These are phyloP conservation scores for Macaranga tanarius DNA, from an alignment of 441 rosid genomes.

Conservation along the genomic window DNA sequence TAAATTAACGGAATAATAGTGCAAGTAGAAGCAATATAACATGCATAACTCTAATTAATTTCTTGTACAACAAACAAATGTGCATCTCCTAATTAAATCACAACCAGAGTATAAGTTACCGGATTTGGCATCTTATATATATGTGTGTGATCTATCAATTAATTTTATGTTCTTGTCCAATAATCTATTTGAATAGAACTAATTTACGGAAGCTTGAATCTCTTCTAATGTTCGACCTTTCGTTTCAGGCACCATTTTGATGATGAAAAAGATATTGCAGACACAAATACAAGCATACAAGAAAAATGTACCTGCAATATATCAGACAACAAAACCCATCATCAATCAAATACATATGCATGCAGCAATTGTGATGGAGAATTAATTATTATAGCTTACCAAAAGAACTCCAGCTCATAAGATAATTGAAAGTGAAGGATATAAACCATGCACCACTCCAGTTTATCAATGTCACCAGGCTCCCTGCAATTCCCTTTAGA, in stretches of 20 bases:
- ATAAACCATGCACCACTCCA: slow-evolving; percentile 66
- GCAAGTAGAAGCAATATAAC: too few relatives aligned
- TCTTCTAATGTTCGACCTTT: slow-evolving; percentile 73
- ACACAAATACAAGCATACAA: slow-evolving; percentile 43
- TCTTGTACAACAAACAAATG: too few relatives aligned
- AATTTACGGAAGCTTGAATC: slow-evolving; percentile 46
- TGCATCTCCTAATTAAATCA: too few relatives aligned
- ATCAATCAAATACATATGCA: not conserved
- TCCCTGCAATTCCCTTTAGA: slow-evolving; percentile 62
- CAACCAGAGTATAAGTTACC: too few relatives aligned
- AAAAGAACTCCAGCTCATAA: slow-evolving; percentile 55
- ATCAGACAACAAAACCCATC: not conserved
- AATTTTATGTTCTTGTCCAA: not conserved
- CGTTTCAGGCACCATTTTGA: slow-evolving; percentile 68
- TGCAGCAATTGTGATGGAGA: not conserved
- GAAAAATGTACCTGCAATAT: slow-evolving; percentile 49
- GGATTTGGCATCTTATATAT: too few relatives aligned
- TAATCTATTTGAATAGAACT: not conserved
- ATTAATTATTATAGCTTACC: slow-evolving; percentile 28
- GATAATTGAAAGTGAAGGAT: slow-evolving; percentile 60
- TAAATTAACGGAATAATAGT: too few relatives aligned
- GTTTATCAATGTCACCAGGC: slow-evolving; percentile 50
- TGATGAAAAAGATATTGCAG: slow-evolving; percentile 44
- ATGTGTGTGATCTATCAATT: not conserved
- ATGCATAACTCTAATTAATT: too few relatives aligned